Conservation (phyloP, 129 eudicot genomes). For the Pulicaria dysenterica region DNA sequence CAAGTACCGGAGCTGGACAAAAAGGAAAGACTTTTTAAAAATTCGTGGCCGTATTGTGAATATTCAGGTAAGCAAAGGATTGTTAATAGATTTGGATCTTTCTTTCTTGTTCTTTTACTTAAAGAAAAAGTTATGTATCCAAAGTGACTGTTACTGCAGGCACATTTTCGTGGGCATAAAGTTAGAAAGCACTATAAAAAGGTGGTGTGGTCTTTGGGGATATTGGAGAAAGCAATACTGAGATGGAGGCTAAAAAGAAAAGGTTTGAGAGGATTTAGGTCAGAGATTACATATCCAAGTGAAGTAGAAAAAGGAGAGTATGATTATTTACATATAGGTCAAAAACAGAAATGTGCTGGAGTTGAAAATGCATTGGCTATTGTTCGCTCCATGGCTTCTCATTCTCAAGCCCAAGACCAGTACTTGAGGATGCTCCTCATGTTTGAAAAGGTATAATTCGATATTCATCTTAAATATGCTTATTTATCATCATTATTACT, state of each 20-base stretch:
- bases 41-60: conserved; percentile 34
- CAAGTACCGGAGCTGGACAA: conserved; percentile 42
- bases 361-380: too few relatives aligned
- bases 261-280: conserved; percentile 38
- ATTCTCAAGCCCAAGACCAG: too few relatives aligned
- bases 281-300: not conserved
- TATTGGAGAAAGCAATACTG: conserved; percentile 36
- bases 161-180: conserved; percentile 41
- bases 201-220: conserved; percentile 39
- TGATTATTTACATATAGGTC: not conserved
- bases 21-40: conserved; percentile 37
- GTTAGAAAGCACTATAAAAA: conserved; percentile 40
- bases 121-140: too few relatives aligned
- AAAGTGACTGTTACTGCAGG: conserved; percentile 13
- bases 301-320: conserved; percentile 2
- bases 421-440: too few relatives aligned
- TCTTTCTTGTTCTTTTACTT: not conserved
- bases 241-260: conserved; percentile 37
- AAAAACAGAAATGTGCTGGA: too few relatives aligned
- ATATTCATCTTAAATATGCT: too few relatives aligned
- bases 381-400: too few relatives aligned
- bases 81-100: not conserved
- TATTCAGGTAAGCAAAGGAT: conserved; percentile 33
- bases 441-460: too few relatives aligned
- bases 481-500: too few relatives aligned